These are phyloP conservation scores for Cichorium intybus DNA, from an alignment of 140 eudicot species.

Conservation along the genomic window DNA sequence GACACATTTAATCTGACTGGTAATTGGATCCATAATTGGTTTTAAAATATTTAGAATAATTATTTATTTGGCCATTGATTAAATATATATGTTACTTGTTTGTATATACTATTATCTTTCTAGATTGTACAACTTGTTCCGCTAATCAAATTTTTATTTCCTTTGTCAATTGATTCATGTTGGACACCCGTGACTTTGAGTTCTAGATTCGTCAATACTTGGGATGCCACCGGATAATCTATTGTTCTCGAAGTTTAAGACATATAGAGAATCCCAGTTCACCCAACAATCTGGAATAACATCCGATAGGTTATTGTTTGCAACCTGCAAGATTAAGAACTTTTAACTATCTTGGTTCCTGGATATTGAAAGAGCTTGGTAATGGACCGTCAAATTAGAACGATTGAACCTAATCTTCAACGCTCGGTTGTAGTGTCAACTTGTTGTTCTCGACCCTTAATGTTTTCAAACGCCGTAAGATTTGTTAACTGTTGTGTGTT, in stretches of 20 bases:
- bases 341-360: constrained; percentile 1
- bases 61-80: no score
- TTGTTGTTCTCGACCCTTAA: constrained; percentile 26
- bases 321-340: constrained; percentile 43
- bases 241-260: constrained; percentile 34
- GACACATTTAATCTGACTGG: no score
- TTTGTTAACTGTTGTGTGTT: constrained; percentile 25
- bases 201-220: no score
- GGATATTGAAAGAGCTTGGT: constrained; percentile 25
- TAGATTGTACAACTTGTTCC: no score
- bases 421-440: constrained; percentile 19
- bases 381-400: constrained; percentile 37
- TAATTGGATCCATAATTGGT: no score
- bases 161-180: no score
- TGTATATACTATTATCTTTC: no score
- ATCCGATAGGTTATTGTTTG: constrained; percentile 37
- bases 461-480: constrained; percentile 18
- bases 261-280: constrained; percentile 17
- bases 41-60: no score
- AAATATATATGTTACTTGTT: no score
- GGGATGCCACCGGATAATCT: constrained; percentile 21
- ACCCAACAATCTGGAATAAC: constrained; percentile 44
- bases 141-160: no score
- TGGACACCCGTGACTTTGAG: no score
- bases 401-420: constrained; percentile 32